Evolutionary conservation across 495 filamentous ascomycete genomes (phyloP).

Genomic region (Letharia columbiana): DNA sequence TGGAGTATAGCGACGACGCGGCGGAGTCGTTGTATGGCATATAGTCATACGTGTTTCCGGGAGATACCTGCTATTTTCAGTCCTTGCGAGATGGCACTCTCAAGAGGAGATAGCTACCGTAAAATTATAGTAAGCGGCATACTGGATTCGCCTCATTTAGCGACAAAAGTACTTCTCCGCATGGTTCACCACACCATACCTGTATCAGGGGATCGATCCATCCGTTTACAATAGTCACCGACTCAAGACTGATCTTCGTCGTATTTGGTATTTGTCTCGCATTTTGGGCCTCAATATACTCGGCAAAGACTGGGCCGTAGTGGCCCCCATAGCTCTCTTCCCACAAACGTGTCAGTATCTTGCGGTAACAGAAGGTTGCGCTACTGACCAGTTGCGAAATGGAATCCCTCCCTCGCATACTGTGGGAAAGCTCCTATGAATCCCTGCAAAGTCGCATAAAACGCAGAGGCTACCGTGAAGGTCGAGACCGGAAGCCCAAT

Average conservation of each 20-base stretch:
- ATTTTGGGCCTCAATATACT: slow-evolving; percentile 61
- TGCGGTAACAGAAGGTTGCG: slow-evolving; percentile 26
- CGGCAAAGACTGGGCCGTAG: slow-evolving; percentile 56
- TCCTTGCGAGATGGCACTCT: background rate
- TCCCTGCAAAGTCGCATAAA: slow-evolving; percentile 49
- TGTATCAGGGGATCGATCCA: slow-evolving; percentile 51
- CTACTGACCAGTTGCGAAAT: background rate
- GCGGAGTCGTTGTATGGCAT: background rate
- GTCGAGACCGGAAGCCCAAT: background rate
- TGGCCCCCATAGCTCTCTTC: slow-evolving; percentile 48
- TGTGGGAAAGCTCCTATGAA: slow-evolving; percentile 56
- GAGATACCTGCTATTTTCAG: background rate
- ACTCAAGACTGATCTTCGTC: slow-evolving; percentile 26
- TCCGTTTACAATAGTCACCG: slow-evolving; percentile 49
- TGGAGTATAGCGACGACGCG: background rate
- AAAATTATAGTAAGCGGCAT: background rate
- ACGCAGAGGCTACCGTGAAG: background rate
- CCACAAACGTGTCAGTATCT: background rate
- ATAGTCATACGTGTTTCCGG: background rate
- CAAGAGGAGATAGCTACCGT: background rate
- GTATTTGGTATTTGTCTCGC: slow-evolving; percentile 25
- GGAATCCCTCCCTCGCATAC: slow-evolving; percentile 37
- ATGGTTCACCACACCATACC: background rate
- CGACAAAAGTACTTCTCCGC: background rate
- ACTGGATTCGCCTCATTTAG: background rate